Evolutionary conservation across 768 basidiomycete genomes (phyloP).

Genomic region (Rhizopogon vesiculosus): DNA sequence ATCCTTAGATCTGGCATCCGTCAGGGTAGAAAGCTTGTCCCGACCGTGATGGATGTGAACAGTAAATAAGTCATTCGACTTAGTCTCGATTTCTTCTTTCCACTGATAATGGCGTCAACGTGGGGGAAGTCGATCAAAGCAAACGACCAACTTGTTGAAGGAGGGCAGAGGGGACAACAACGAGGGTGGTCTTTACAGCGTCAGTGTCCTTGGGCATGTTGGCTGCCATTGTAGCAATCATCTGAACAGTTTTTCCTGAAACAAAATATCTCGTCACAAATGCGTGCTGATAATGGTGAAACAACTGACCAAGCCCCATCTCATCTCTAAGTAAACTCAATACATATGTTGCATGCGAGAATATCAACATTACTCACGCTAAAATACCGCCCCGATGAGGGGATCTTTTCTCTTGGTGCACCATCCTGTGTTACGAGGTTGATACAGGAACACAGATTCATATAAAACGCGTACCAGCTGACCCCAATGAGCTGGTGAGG

Average conservation of each 20-base stretch:
- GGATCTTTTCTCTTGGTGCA: conserved; percentile 49
- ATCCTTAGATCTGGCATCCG: conserved; percentile 48
- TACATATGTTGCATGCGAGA: conserved; percentile 3
- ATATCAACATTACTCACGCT: conserved; percentile 33
- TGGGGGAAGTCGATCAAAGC: neutral
- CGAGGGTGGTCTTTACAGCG: conserved; percentile 52
- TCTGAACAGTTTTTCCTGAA: conserved; percentile 67
- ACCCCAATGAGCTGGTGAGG: conserved; percentile 78
- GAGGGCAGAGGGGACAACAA: conserved; percentile 75
- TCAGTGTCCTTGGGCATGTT: conserved; percentile 51
- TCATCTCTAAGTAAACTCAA: conserved; percentile 43
- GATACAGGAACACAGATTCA: neutral
- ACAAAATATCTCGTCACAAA: neutral
- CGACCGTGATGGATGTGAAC: conserved; percentile 72
- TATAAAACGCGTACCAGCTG: conserved; percentile 42
- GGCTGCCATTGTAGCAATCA: conserved; percentile 74
- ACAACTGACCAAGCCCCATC: conserved; percentile 52
- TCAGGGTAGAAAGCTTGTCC: conserved; percentile 54
- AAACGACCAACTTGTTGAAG: conserved; percentile 50
- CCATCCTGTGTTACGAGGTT: conserved; percentile 45
- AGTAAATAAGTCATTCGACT: conserved; percentile 56
- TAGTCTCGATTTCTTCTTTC: conserved; percentile 69
- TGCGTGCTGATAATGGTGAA: neutral
- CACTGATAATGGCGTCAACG: conserved; percentile 35
- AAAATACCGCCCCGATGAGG: conserved; percentile 58